Evolutionary conservation across 345 rosid species (phyloP).

Genomic region (Cardiospermum halicacabum): DNA sequence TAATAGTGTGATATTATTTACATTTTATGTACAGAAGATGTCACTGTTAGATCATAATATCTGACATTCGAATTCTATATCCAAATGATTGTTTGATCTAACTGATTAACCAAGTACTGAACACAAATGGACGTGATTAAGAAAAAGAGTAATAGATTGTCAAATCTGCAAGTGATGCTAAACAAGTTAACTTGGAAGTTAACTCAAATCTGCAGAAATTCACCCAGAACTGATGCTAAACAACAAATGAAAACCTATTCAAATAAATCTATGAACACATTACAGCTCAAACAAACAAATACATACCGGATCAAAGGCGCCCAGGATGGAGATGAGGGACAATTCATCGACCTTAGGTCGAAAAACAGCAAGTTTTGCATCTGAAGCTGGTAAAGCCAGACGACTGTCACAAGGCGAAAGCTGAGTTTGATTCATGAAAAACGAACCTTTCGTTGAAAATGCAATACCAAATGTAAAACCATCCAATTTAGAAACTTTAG

Average conservation of each 20-base stretch:
- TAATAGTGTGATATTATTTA: not conserved
- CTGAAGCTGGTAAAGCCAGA: slow-evolving; percentile 42
- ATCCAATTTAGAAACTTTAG: slow-evolving; percentile 52
- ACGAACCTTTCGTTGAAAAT: slow-evolving; percentile 56
- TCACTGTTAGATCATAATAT: not conserved
- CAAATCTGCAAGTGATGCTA: no score
- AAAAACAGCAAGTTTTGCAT: slow-evolving; percentile 63
- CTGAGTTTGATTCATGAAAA: slow-evolving; percentile 56
- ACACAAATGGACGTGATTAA: not conserved
- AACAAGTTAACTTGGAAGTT: not conserved
- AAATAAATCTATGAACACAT: not conserved
- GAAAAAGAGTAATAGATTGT: no score
- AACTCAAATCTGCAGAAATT: not conserved
- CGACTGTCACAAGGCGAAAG: slow-evolving; percentile 89
- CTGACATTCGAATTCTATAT: no score
- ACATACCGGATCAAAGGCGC: slow-evolving; percentile 53
- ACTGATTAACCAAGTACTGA: not conserved
- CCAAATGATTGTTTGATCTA: no score
- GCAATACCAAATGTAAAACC: slow-evolving; percentile 81
- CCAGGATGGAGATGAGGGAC: slow-evolving; percentile 73
- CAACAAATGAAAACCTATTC: not conserved
- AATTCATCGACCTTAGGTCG: slow-evolving; percentile 80
- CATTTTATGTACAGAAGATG: not conserved
- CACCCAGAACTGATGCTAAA: not conserved
- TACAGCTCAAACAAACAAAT: not conserved